Base-by-base conservation (phyloP, 148 eudicot genomes). In the Cornus kousa region DNA sequence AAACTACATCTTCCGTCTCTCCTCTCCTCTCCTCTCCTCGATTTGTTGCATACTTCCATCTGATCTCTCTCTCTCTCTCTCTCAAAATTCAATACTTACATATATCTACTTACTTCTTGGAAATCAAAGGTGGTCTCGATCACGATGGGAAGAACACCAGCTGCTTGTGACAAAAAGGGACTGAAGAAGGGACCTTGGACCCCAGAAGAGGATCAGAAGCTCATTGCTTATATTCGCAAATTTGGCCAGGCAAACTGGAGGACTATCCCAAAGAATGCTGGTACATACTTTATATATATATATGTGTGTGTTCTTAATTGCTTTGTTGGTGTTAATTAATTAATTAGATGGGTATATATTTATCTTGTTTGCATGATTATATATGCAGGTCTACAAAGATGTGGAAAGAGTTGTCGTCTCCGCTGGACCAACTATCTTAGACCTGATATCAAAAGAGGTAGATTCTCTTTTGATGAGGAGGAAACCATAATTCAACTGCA, bases 151-250 rank as follows among this genome's bases (percentile, higher is more conserved):
- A 93, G 98, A 93, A 74, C 94, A 78, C 98, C 97, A 35, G 37
- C 37, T 77, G 89, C 97, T 77, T 95, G 98, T 88, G 98, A 95
- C 32, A 95, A 91, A 83, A 90, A 89, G 85, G 98, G 97, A 24
- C 83, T 93, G 66, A 95, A 95, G 78, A 95, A 90, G 59, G 98
- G 98, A 32, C 97, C 98, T 60, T 95, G 98, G 98, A 93, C 98
- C 28, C 88, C 97, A 10, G 98, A 95, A 66, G 98, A 95, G 79
- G 98, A 95, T 72, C 88, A 93, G 72, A 93, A 89, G 71, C 98
- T 95, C 23, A 68, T 88, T 68, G 92, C 90, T 83, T 91, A 91
- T 73, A 91, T 95, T 72, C 94, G 93, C 20, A 85, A 90, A 64
- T 82, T 90, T 87, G 97, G 97, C 68, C 90, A 86, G 84, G 97